These are phyloP conservation scores for Xylaria grammica DNA, from an alignment of 495 filamentous ascomycete species.

Conservation along the genomic window DNA sequence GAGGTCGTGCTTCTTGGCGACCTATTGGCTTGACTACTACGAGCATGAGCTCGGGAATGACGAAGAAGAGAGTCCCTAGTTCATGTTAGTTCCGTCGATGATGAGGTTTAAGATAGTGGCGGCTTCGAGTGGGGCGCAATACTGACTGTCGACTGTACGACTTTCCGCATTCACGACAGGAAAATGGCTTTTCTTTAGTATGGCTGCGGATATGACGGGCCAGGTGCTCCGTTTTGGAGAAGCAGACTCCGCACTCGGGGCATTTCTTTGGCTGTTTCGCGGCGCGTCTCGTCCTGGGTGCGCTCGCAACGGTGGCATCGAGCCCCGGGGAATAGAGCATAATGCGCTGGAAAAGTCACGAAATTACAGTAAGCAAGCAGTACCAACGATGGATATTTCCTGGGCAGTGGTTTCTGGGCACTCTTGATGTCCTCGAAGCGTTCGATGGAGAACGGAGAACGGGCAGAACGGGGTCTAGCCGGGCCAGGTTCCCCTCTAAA, in stretches of 20 bases:
- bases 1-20: constrained; percentile 2
- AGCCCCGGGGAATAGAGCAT: constrained; percentile 13
- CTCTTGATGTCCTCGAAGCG: neutral
- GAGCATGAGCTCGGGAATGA: constrained; percentile 20
- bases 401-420: neutral
- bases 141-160: constrained; percentile 24
- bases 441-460: neutral
- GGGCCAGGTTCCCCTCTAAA: constrained; percentile 10
- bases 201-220: constrained; percentile 21
- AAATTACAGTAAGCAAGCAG: neutral
- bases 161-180: constrained; percentile 15
- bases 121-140: neutral
- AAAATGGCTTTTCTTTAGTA: constrained; percentile 21
- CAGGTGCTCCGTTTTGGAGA: constrained; percentile 22
- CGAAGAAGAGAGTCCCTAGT: constrained; percentile 21
- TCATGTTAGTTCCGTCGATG: constrained; percentile 5
- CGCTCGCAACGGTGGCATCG: constrained; percentile 2
- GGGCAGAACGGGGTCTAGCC: neutral
- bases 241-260: constrained; percentile 17
- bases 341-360: constrained; percentile 2
- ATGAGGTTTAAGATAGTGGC: neutral
- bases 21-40: neutral
- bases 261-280: constrained; percentile 18
- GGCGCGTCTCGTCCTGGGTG: constrained; percentile 8
- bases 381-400: neutral